phyloP scores from a whole-genome alignment of 805 yeast species.

The Starmerella sirachaensis region DNA sequence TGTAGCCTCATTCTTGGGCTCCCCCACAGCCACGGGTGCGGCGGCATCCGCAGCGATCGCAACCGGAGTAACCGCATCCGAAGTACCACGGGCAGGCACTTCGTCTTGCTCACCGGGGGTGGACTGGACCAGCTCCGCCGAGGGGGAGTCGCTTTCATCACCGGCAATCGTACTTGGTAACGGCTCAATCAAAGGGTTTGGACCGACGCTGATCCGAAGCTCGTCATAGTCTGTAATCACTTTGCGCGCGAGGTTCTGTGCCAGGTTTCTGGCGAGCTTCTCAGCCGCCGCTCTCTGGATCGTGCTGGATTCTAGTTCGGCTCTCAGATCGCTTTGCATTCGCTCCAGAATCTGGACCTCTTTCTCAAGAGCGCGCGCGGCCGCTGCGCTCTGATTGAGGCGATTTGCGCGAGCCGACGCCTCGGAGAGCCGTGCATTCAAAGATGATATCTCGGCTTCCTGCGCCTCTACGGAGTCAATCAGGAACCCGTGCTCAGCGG shows the following conservation, averaged over 20 bases:
- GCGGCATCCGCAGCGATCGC: no score
- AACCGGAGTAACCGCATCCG: no score
- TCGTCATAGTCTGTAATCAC: constrained; percentile 5
- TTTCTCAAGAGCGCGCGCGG: constrained; percentile 19
- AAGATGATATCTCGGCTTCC: constrained; percentile 14
- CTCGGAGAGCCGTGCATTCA: constrained; percentile 12
- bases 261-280: constrained; percentile 8
- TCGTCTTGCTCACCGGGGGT: no score
- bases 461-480: constrained; percentile 14
- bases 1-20: no score
- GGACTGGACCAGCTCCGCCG: no score
- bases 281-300: constrained; percentile 13
- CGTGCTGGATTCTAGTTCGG: constrained; percentile 12
- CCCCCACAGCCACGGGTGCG: no score
- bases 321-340: constrained; percentile 13
- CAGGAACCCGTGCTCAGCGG: constrained; percentile 14
- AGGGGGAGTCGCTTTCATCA: no score
- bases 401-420: constrained; percentile 12
- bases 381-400: constrained; percentile 14
- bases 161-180: no score
- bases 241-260: constrained; percentile 8
- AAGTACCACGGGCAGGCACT: no score
- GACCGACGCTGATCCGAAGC: no score
- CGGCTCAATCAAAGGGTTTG: no score
- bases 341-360: constrained; percentile 20